Evolutionary conservation across 2,329 filamentous ascomycete species (phyloP).

Genomic region (Erysiphe pulchra): DNA sequence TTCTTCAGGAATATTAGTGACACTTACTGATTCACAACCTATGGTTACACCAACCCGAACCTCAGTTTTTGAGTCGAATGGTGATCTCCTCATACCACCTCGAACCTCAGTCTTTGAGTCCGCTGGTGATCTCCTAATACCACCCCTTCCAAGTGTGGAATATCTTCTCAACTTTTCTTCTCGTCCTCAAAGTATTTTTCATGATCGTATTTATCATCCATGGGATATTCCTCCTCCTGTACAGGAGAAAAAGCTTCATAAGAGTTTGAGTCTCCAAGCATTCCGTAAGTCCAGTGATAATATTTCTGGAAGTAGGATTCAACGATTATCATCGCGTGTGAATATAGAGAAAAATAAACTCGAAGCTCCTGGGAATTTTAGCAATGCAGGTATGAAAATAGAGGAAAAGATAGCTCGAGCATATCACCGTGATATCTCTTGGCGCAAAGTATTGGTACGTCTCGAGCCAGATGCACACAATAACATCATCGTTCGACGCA

Average conservation of each 20-base stretch:
- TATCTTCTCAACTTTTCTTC: constrained; percentile 66
- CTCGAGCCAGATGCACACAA: constrained; percentile 95
- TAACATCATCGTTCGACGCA: constrained; percentile 87
- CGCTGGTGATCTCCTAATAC: constrained; percentile 75
- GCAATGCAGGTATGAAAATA: constrained; percentile 43
- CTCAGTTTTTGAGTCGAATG: constrained; percentile 83
- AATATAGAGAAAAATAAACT: neutral
- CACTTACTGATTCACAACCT: constrained; percentile 9
- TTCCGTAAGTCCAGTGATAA: neutral
- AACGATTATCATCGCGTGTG: neutral
- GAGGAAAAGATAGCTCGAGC: constrained; percentile 95
- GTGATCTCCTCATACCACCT: constrained; percentile 58
- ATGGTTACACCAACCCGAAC: constrained; percentile 70
- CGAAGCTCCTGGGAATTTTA: neutral
- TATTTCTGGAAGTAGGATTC: neutral
- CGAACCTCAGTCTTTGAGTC: constrained; percentile 88
- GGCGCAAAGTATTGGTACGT: constrained; percentile 90
- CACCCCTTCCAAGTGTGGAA: constrained; percentile 55
- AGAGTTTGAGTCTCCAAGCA: neutral
- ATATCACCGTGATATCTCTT: constrained; percentile 75
- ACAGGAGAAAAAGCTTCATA: neutral
- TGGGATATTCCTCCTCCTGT: constrained; percentile 72
- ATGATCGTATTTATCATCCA: constrained; percentile 86
- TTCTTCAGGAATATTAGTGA: neutral
- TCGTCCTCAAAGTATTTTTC: constrained; percentile 76